These are phyloP conservation scores for Xylariaceae sp. DNA, from an alignment of 2,329 filamentous ascomycete genomes.

Conservation along the genomic window DNA sequence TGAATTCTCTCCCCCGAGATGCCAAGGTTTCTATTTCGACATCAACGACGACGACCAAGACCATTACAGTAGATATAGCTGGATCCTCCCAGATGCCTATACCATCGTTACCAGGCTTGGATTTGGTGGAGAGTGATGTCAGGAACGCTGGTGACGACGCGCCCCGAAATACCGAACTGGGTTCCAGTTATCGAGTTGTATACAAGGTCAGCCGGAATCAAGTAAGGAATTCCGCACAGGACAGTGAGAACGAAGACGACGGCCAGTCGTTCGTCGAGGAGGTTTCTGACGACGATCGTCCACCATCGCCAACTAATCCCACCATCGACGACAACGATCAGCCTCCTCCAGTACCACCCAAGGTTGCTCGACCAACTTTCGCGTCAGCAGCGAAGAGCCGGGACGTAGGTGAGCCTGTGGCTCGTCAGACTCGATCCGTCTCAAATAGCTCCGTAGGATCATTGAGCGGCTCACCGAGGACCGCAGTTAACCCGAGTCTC, in stretches of 20 bases:
- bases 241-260: constrained; percentile 24
- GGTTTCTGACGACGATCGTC: constrained; percentile 17
- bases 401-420: constrained; percentile 1
- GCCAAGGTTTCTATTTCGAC: constrained; percentile 58
- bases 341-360: constrained; percentile 23
- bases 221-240: constrained; percentile 37
- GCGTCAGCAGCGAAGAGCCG: constrained; percentile 14
- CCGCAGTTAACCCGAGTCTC: constrained; percentile 13
- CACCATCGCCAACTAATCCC: constrained; percentile 4
- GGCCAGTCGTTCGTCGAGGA: constrained; percentile 19
- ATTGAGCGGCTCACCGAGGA: constrained; percentile 10
- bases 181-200: constrained; percentile 49
- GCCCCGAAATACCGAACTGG: constrained; percentile 17
- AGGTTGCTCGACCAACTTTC: constrained; percentile 14
- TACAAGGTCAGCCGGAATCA: constrained; percentile 55
- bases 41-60: constrained; percentile 56
- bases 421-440: constrained; percentile 5
- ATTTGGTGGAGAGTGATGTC: constrained; percentile 48
- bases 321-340: constrained; percentile 4
- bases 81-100: constrained; percentile 48
- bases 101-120: constrained; percentile 53
- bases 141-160: constrained; percentile 14
- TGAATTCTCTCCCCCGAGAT: constrained; percentile 49
- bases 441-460: constrained; percentile 13
- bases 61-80: constrained; percentile 59